Evolutionary conservation across 768 basidiomycete genomes (phyloP).

Genomic region (Cytidiella melzeri): DNA sequence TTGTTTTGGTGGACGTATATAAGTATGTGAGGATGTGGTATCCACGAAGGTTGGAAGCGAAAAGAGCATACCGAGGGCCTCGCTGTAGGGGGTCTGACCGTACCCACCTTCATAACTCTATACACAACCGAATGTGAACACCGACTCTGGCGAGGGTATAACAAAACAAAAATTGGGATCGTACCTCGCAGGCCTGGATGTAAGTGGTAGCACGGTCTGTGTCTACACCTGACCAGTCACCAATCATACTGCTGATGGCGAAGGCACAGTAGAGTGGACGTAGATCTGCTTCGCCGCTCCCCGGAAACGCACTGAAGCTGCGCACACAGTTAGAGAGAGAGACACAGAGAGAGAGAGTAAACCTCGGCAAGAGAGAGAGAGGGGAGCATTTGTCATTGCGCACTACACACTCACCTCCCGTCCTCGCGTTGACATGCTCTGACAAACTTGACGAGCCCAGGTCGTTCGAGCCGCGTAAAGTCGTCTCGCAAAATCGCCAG

Average conservation of each 20-base stretch:
- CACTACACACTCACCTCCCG: slow-evolving; percentile 60
- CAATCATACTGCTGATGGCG: slow-evolving; percentile 70
- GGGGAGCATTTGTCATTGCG: too few species aligned
- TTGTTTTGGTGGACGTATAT: too few species aligned
- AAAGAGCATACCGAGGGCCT: slow-evolving; percentile 70
- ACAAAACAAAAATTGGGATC: slow-evolving; percentile 15
- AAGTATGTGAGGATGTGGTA: too few species aligned
- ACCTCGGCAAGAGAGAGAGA: too few species aligned
- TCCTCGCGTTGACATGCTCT: slow-evolving; percentile 68
- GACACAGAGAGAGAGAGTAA: neutral
- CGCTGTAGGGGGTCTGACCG: slow-evolving; percentile 72
- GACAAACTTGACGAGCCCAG: slow-evolving; percentile 63
- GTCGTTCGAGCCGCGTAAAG: slow-evolving; percentile 61
- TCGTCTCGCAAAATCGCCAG: slow-evolving; percentile 87
- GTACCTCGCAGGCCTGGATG: slow-evolving; percentile 67
- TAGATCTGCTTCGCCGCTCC: slow-evolving; percentile 67
- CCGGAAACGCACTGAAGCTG: slow-evolving; percentile 71
- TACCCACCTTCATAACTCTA: slow-evolving; percentile 94
- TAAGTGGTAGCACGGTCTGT: slow-evolving; percentile 54
- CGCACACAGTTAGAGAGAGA: slow-evolving; percentile 1
- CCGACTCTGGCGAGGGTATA: too few species aligned
- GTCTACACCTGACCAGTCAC: slow-evolving; percentile 75
- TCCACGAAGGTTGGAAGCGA: neutral
- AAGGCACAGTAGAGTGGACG: slow-evolving; percentile 86
- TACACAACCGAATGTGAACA: neutral